A percentile compares a stretch with the other conserved stretches of the same genome.
Evolutionary conservation across 1,139 yeast genomes (phyloP).

Genomic region (Candida sp.): DNA sequence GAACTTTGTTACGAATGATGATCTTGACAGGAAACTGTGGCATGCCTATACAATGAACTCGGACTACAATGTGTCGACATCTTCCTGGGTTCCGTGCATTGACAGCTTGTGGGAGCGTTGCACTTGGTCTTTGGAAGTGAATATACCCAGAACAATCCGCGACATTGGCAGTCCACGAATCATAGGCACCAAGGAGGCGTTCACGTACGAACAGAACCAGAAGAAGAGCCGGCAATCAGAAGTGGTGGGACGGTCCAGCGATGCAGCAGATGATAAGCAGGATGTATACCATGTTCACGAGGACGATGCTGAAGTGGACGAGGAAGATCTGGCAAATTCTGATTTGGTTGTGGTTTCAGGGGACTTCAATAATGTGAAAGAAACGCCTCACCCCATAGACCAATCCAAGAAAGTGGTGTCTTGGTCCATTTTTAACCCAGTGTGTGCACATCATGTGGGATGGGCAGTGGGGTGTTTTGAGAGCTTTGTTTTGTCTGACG

Average conservation of each 20-base stretch:
- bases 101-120: constrained; percentile 89
- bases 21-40: constrained; percentile 55
- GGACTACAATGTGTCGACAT: constrained; percentile 79
- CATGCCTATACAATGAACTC: constrained; percentile 88
- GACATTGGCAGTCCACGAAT: constrained; percentile 63
- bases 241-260: background rate
- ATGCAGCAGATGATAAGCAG: background rate
- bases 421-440: constrained; percentile 85
- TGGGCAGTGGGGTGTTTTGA: constrained; percentile 95
- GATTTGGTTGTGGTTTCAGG: constrained; percentile 80
- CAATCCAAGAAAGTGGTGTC: constrained; percentile 74
- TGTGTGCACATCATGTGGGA: constrained; percentile 95
- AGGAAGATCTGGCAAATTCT: constrained; percentile 52
- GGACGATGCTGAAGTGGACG: constrained; percentile 41
- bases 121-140: constrained; percentile 90
- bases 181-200: constrained; percentile 37
- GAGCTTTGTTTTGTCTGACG: constrained; percentile 51
- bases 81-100: constrained; percentile 97
- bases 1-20: constrained; percentile 62
- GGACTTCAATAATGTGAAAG: constrained; percentile 58
- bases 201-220: constrained; percentile 15
- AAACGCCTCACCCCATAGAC: constrained; percentile 58
- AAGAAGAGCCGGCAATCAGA: constrained; percentile 5
- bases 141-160: constrained; percentile 79
- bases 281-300: constrained; percentile 2